Conservation (phyloP, 1,284 basidiomycete genomes). For the Cutaneotrichosporon daszewskae region DNA sequence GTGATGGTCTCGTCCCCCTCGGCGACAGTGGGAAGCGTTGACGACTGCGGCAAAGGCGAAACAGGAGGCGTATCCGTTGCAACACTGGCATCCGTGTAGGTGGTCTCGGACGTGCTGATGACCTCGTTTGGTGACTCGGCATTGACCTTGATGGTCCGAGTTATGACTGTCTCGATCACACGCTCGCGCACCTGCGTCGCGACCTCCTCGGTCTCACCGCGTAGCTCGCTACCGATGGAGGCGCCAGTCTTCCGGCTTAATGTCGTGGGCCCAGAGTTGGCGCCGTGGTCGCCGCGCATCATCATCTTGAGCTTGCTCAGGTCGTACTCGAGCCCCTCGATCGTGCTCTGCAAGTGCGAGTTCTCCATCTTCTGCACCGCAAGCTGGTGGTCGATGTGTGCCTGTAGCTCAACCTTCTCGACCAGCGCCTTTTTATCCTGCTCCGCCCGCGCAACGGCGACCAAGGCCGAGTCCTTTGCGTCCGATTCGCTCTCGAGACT, state of each 20-base stretch:
- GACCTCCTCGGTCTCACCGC: background rate
- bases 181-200: slow-evolving; percentile 26
- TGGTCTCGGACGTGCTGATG: background rate
- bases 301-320: background rate
- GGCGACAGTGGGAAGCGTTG: slow-evolving; percentile 81
- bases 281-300: background rate
- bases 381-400: background rate
- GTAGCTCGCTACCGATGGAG: background rate
- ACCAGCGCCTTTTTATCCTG: background rate
- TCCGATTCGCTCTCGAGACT: background rate
- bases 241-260: background rate
- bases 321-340: background rate
- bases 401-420: background rate
- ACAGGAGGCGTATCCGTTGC: slow-evolving; percentile 99
- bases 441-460: background rate
- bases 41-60: too few relatives aligned
- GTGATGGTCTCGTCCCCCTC: background rate
- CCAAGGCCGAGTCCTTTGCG: background rate
- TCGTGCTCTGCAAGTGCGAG: background rate
- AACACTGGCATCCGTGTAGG: slow-evolving; percentile 50
- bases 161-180: slow-evolving; percentile 46
- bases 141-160: slow-evolving; percentile 26
- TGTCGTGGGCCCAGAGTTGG: background rate
- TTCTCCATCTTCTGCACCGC: background rate
- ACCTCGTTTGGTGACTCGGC: background rate